Base-by-base conservation (phyloP, 768 basidiomycete species). In the Xerocomus spinulosus region DNA sequence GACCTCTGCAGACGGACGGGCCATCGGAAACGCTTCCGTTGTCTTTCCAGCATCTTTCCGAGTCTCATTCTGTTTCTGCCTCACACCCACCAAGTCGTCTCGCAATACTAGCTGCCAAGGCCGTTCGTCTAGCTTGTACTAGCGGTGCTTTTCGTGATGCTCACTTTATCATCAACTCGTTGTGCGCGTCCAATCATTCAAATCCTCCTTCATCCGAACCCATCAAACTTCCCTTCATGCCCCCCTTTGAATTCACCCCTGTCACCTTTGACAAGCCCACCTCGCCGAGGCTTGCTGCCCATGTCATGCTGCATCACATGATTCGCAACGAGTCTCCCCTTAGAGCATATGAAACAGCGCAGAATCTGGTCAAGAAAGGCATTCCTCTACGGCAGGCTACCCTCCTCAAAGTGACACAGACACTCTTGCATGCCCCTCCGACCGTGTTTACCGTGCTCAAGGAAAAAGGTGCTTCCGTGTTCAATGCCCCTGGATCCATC, bases 221-320 rank as follows among this genome's bases (percentile, higher is more conserved):
- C 21, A 21, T 58, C 40, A 54, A 61, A 9, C 39, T 57, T 1
- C 58, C 60, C 1, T 55, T 63, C 50, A 65, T 52, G 18, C 64
- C 60, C 23, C 45, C 63, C 9, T 52, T 63, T 39, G 54, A 64
- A 14, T 78, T 73, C 50, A 57, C 68, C 17, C 70, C 71, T 21
- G 69, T 81, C 44, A 64, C 73, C 14, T 81, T 84, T 51, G 71
- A 73, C 40, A 67, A 63, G 29, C 63, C 73, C 1, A 66, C 85
- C 9, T 77, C 86, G 21, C 75, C 79, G 3, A 80, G 79, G 18
- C 69, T 89, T 3, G 67, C 82, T 15, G 75, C 79, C 0, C 87
- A 90, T 54, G 68, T 73, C 23, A 70, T 90, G 33, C 53, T 90
- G 9, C 87, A 91, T 42, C 73, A 75, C 25, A 71, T 87, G 32